Evolutionary conservation across 169 alveolate species (phyloP), one percentile per base, ranked within the genome.

Genomic region (Babesia caballi): DNA sequence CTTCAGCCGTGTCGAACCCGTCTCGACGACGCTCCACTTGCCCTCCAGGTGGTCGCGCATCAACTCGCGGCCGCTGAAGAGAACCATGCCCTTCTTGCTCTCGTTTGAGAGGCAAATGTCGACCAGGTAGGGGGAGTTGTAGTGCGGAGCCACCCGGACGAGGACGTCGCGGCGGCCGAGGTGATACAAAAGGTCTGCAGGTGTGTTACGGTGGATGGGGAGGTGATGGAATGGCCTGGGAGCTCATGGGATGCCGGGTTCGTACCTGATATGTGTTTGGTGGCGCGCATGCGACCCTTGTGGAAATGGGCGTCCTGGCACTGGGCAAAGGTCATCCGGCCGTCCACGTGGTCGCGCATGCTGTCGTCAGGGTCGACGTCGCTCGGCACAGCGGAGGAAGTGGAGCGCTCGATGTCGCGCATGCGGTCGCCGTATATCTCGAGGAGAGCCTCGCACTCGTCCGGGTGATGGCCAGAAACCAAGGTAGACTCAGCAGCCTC

Each of bases 301-400:
- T 74, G 84, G 52, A 74, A 74, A 35, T 74, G 84, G n/a, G 69
- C 69, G 41, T 74, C 72, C 72, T 74, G 84, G 50, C 74, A 74
- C 56, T 74, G 75, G 4, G 73, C 49, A 33, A 74, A 74, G 42
- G 69, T 74, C 46, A 74, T 63, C 25, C 40, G 25, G n/a, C 32
- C 50, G 47, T 50, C 78, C 36, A 57, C 68, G 51, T 74, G 71
- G 51, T 74, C 84, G 17, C 75, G 54, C 84, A 74, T 44, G 76
- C 65, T 74, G 46, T 74, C 84, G 9, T 67, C 67, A 19, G 61
- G 69, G 32, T 74, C 84, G 11, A 58, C 63, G 32, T 49, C 67
- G 21, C 59, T 32, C 42, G 33, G 59, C 21, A 9, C 15, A 19
- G 35, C 32, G 11, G 32, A 27, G 41, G 78, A 25, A 12, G 35